These are phyloP conservation scores for Xylariaceae sp. DNA, from an alignment of 2,329 filamentous ascomycete species.

Conservation along the genomic window DNA sequence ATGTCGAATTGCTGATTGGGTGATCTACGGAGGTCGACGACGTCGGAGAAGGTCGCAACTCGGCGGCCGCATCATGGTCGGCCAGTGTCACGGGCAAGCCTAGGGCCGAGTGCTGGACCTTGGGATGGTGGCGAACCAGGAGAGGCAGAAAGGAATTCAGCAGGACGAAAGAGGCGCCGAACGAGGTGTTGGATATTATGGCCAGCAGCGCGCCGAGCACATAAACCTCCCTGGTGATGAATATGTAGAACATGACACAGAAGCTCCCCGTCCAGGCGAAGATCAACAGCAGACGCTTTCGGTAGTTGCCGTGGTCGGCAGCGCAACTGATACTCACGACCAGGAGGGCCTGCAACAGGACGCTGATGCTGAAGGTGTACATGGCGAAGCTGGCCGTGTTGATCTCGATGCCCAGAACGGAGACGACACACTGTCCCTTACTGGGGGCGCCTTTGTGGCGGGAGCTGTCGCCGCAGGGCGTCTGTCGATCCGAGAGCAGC, in stretches of 20 bases:
- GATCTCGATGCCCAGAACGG: conserved; percentile 74
- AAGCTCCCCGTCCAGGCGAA: conserved; percentile 79
- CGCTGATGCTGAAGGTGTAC: conserved; percentile 95
- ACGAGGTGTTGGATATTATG: conserved; percentile 86
- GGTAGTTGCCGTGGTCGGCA: conserved; percentile 86
- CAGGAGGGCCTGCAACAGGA: conserved; percentile 78
- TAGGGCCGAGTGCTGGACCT: conserved; percentile 24
- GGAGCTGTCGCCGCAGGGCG: conserved; percentile 64
- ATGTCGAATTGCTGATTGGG: conserved; percentile 34
- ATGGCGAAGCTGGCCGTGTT: conserved; percentile 97
- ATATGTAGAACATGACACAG: conserved; percentile 82
- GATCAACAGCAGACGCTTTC: conserved; percentile 77
- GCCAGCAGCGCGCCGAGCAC: conserved; percentile 75
- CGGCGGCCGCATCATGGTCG: conserved; percentile 22
- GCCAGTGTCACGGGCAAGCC: conserved; percentile 22
- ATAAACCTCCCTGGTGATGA: conserved; percentile 67
- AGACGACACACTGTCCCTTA: conserved; percentile 68
- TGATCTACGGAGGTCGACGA: conserved; percentile 23
- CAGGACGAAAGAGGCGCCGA: conserved; percentile 90
- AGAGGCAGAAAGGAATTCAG: conserved; percentile 92
- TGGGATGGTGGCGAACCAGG: conserved; percentile 77
- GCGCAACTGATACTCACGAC: conserved; percentile 96
- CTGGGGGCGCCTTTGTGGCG: conserved; percentile 33
- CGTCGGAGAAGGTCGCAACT: conserved; percentile 29
- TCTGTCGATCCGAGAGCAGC: conserved; percentile 66